phyloP scores from a whole-genome alignment of 202 grass and related monocot genomes.

The Bolboschoenoplectus hybrid region DNA sequence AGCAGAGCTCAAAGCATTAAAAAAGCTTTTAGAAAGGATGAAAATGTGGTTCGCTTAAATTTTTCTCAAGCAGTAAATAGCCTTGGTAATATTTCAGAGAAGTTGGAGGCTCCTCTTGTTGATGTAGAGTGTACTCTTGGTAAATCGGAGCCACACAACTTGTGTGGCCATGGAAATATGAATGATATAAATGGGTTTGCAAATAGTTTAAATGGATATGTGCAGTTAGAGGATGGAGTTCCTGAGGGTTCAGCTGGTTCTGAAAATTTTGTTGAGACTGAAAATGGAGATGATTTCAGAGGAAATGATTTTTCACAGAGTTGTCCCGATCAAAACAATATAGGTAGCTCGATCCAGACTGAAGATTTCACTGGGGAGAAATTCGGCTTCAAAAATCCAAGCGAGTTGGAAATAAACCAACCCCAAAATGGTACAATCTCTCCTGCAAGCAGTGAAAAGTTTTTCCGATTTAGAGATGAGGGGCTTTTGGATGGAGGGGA shows the following conservation, averaged over 20 bases:
- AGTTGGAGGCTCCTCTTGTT: slow-evolving; percentile 45
- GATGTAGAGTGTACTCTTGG: slow-evolving; percentile 26
- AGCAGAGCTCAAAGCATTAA: slow-evolving; percentile 52
- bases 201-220: not conserved
- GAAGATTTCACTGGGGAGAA: not conserved
- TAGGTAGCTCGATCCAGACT: not conserved
- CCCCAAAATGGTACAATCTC: not conserved
- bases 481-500: slow-evolving; percentile 47
- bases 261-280: not conserved
- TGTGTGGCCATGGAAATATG: not conserved
- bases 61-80: slow-evolving; percentile 54
- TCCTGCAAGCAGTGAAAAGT: slow-evolving; percentile 7
- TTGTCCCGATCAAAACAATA: not conserved
- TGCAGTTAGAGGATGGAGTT: not conserved
- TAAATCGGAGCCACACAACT: not conserved
- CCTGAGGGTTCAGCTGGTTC: not conserved
- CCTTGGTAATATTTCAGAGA: slow-evolving; percentile 53
- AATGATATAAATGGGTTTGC: not conserved
- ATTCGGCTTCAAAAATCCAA: slow-evolving; percentile 12
- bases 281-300: not conserved
- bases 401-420: slow-evolving; percentile 1
- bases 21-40: slow-evolving; percentile 53
- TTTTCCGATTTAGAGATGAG: not conserved
- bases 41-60: slow-evolving; percentile 50
- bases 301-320: not conserved